A percentile compares a stretch with the other conserved stretches of the same genome.
phyloP scores from a whole-genome alignment of 176 grass and related monocot genomes.

The Musa beccarii region DNA sequence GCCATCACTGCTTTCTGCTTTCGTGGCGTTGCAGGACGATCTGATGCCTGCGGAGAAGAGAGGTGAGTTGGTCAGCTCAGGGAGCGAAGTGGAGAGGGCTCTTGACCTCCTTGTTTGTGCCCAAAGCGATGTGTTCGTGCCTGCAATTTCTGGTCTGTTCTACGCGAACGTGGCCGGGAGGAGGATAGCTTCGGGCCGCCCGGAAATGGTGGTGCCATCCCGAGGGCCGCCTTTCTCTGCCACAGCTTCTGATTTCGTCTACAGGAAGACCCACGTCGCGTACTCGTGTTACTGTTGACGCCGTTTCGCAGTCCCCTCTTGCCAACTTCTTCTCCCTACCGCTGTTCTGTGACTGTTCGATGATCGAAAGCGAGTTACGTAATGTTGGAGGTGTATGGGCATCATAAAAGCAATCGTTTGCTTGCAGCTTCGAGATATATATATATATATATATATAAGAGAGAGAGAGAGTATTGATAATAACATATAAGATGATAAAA shows the following conservation, averaged over 20 bases:
- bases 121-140: conserved; percentile 22
- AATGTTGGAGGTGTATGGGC: no score
- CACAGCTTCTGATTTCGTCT: conserved; percentile 18
- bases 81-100: conserved; percentile 18
- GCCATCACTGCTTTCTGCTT: not conserved
- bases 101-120: conserved; percentile 31
- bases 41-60: conserved; percentile 32
- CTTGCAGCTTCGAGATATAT: no score
- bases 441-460: no score
- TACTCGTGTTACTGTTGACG: conserved; percentile 3
- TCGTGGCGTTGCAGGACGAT: conserved; percentile 25
- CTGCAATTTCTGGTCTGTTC: conserved; percentile 23
- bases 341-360: no score
- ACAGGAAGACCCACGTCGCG: conserved; percentile 7
- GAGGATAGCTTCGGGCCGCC: conserved; percentile 23
- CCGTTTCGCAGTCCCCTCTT: no score
- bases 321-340: no score
- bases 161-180: conserved; percentile 29
- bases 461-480: no score
- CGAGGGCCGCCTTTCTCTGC: not conserved
- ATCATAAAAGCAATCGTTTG: no score
- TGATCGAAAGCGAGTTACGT: no score
- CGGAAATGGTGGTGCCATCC: conserved; percentile 18
- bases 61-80: conserved; percentile 10
- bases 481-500: no score